Conservation (phyloP, 2,329 filamentous ascomycete species). For the Myriosclerotinia duriaeana region DNA sequence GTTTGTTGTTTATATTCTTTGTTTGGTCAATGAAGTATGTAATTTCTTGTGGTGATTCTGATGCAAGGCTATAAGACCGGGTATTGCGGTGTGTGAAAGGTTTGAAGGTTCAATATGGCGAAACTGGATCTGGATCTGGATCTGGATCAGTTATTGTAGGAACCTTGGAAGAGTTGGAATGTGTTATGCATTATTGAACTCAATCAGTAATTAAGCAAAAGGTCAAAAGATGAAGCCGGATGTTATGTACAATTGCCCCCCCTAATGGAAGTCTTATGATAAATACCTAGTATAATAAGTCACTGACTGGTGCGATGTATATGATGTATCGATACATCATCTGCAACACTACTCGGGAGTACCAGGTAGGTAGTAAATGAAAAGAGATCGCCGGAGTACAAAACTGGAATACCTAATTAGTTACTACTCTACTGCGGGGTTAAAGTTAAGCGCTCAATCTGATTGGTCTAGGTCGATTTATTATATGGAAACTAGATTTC, state of each 20-base stretch:
- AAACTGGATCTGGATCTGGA: too few species aligned
- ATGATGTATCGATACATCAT: too few species aligned
- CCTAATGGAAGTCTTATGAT: too few species aligned
- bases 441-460: not conserved
- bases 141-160: not conserved
- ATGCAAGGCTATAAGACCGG: not conserved
- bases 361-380: too few species aligned
- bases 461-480: not conserved
- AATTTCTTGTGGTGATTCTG: not conserved
- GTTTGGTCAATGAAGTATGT: not conserved
- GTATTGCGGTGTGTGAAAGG: not conserved
- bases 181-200: not conserved
- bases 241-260: not conserved
- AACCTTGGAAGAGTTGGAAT: not conserved
- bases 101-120: not conserved
- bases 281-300: too few species aligned
- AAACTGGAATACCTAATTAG: not conserved
- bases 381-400: too few species aligned
- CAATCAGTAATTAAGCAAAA: too few species aligned
- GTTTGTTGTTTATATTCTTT: not conserved
- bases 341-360: too few species aligned
- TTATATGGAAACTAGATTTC: slow-evolving; percentile 10
- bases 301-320: too few species aligned
- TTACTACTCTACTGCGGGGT: too few species aligned
- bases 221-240: too few species aligned